Percentiles rank a stretch among this genome's conserved stretches.
Evolutionary conservation across 2,329 filamentous ascomycete species (phyloP).

Genomic region (Fusarium neocosmosporiellum): DNA sequence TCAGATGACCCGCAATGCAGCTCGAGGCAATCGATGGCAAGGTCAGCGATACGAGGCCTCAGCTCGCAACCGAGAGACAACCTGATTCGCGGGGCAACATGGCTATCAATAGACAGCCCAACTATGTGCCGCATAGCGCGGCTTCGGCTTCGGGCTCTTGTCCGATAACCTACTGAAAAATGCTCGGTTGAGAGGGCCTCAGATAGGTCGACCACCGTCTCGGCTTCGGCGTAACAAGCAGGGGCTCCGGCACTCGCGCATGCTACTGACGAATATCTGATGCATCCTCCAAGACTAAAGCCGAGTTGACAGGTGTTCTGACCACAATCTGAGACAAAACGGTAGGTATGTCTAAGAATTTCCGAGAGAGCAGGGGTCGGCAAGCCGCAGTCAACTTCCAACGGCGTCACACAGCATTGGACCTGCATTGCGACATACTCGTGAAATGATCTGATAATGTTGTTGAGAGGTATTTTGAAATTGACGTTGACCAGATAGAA

Average conservation of each 20-base stretch:
- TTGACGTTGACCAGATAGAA: conserved; percentile 1
- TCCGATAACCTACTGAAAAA: not conserved
- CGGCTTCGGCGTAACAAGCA: not conserved
- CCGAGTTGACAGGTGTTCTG: not conserved
- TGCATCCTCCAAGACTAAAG: not conserved
- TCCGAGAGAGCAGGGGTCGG: conserved; percentile 24
- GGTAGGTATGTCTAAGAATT: conserved; percentile 24
- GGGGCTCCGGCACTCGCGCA: not conserved
- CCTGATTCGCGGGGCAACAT: not conserved
- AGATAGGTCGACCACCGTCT: not conserved
- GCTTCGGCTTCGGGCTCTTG: conserved; percentile 1
- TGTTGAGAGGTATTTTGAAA: conserved; percentile 19
- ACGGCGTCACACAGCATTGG: conserved; percentile 32
- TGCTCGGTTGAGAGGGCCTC: not conserved
- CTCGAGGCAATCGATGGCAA: conserved; percentile 4
- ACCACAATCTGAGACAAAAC: conserved; percentile 7
- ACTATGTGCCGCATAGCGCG: conserved; percentile 4
- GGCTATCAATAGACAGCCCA: not conserved
- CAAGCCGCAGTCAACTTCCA: conserved; percentile 17
- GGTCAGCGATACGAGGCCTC: not conserved
- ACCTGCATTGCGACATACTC: conserved; percentile 30
- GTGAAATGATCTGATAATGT: conserved; percentile 29
- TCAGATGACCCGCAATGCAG: conserved; percentile 28
- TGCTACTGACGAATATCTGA: not conserved
- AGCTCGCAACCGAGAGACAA: not conserved